These are phyloP conservation scores for Salmacisia buchloeana DNA, from an alignment of 1,284 basidiomycete genomes.

Conservation along the genomic window DNA sequence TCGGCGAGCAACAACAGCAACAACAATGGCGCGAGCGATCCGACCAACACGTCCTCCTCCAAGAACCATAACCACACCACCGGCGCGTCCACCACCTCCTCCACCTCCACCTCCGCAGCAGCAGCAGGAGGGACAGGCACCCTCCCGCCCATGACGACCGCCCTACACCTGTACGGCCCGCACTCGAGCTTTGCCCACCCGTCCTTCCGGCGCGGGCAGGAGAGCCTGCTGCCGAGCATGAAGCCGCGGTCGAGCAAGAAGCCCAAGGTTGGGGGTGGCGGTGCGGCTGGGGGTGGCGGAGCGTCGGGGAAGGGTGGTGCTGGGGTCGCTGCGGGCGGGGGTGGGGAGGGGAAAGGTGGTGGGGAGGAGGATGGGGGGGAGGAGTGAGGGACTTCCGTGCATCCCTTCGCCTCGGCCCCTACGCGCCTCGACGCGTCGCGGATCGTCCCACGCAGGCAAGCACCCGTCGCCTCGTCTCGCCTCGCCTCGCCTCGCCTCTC, in stretches of 20 bases:
- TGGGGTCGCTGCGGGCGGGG: not conserved
- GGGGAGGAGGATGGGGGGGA: not conserved
- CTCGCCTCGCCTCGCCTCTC: too few relatives aligned
- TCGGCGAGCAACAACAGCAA: not conserved
- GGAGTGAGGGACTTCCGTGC: too few relatives aligned
- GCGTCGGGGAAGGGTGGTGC: too few relatives aligned
- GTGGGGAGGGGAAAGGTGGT: not conserved
- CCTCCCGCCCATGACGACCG: constrained; percentile 21
- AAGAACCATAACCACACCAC: not conserved
- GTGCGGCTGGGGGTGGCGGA: not conserved
- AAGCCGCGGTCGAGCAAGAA: constrained; percentile 49
- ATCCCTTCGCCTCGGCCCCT: not conserved
- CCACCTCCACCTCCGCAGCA: not conserved
- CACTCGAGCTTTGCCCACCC: constrained; percentile 49
- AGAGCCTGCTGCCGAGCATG: constrained; percentile 44
- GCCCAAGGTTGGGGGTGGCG: constrained; percentile 33
- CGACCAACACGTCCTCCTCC: not conserved
- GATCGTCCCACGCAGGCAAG: too few relatives aligned
- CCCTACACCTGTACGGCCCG: constrained; percentile 43
- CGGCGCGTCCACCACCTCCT: too few relatives aligned
- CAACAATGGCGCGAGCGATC: too few relatives aligned
- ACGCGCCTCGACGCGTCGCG: not conserved
- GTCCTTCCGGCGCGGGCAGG: constrained; percentile 40
- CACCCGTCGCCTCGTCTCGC: too few relatives aligned
- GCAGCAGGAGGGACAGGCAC: too few relatives aligned